Evolutionary conservation across 2,329 filamentous ascomycete species (phyloP).

Genomic region (Aspergillus sclerotialis): DNA sequence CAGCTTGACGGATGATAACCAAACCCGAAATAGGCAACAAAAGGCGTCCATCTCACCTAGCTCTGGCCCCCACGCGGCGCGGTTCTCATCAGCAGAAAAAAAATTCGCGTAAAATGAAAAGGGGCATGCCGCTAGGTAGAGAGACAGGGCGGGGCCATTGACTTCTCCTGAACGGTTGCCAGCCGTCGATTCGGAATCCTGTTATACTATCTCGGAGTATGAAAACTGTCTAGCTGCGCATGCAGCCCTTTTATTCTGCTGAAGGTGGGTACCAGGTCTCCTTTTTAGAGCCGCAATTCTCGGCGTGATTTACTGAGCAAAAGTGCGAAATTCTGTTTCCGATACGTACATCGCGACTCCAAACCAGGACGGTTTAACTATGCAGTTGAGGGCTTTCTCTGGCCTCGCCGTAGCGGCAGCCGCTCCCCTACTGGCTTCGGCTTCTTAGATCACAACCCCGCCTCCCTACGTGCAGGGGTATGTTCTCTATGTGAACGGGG

Average conservation of each 20-base stretch:
- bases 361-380: neutral
- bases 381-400: neutral
- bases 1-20: neutral
- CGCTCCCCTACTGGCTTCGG: neutral
- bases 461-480: neutral
- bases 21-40: neutral
- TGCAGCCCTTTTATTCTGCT: neutral
- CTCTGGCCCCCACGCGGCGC: neutral
- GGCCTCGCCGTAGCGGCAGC: neutral
- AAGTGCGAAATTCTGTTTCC: neutral
- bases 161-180: neutral
- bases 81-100: neutral
- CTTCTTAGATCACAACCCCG: neutral
- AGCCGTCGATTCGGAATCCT: neutral
- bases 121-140: neutral
- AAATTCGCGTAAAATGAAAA: neutral
- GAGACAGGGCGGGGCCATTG: neutral
- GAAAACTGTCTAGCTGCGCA: neutral
- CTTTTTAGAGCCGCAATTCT: neutral
- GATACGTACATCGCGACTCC: neutral
- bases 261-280: neutral
- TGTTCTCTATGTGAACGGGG: neutral
- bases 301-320: neutral
- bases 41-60: neutral
- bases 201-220: neutral